Percentiles rank a stretch among this genome's conserved stretches.
Conservation (phyloP, 2,329 filamentous ascomycete species). For the Diplodia seriata region DNA sequence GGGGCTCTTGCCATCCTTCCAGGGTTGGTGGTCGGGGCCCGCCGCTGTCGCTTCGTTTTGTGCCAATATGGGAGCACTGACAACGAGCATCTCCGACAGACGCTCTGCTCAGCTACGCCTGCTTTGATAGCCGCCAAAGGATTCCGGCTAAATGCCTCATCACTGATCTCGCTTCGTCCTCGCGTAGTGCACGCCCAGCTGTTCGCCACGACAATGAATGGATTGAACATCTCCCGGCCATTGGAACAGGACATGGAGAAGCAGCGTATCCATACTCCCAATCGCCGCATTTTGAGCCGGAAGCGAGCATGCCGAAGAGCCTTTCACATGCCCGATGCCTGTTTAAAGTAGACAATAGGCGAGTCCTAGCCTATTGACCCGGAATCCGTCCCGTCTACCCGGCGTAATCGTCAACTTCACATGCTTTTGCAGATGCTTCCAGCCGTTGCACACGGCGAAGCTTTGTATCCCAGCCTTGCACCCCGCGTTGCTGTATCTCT, state of each 20-base stretch:
- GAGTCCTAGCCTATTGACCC: background rate
- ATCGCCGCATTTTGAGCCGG: background rate
- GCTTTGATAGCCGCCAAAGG: background rate
- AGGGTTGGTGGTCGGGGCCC: constrained; percentile 5
- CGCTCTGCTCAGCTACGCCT: background rate
- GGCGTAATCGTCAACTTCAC: constrained; percentile 5
- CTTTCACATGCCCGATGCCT: constrained; percentile 13
- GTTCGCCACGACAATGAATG: background rate
- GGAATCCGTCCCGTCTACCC: constrained; percentile 15
- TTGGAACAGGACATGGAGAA: background rate
- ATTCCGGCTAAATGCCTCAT: constrained; percentile 17
- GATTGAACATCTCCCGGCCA: background rate
- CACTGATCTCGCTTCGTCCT: constrained; percentile 3
- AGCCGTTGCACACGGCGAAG: too few species aligned
- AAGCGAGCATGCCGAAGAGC: background rate
- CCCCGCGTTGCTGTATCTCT: too few species aligned
- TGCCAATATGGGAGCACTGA: constrained; percentile 14
- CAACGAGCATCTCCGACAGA: background rate
- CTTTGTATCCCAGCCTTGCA: too few species aligned
- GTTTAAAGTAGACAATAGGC: too few species aligned
- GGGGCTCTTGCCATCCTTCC: constrained; percentile 6
- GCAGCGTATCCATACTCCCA: background rate
- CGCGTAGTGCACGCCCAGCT: background rate
- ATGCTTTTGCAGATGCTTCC: background rate
- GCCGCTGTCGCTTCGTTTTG: constrained; percentile 8